These are phyloP conservation scores for Linnemannia zychae DNA, from an alignment of 192 early-diverging fungal species.

Conservation along the genomic window DNA sequence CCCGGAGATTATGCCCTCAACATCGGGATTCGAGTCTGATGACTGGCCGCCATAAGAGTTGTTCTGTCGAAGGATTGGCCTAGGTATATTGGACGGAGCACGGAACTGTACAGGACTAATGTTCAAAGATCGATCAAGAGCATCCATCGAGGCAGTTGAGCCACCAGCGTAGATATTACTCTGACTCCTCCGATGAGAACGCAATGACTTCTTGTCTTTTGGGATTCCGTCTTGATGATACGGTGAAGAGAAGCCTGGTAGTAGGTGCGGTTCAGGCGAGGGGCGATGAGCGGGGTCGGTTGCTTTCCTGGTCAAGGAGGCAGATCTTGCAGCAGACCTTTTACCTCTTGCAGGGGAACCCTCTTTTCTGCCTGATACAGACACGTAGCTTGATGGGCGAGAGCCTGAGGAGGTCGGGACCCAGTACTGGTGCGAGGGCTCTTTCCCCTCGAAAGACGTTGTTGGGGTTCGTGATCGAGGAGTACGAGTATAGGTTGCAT, in stretches of 20 bases:
- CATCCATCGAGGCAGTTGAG: constrained; percentile 1
- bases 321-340: not conserved
- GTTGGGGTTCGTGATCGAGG: constrained; percentile 8
- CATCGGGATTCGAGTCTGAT: not conserved
- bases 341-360: not conserved
- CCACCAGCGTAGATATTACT: not conserved
- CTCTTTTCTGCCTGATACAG: not conserved
- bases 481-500: not conserved
- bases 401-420: not conserved
- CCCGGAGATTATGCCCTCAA: not conserved
- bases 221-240: not conserved
- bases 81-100: not conserved
- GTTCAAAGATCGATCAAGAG: not conserved
- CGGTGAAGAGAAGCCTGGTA: not conserved
- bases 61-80: not conserved
- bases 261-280: not conserved
- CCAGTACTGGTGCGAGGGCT: not conserved
- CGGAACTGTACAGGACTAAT: constrained; percentile 5
- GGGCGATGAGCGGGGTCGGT: not conserved
- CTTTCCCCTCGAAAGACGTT: constrained; percentile 3
- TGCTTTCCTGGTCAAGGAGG: not conserved
- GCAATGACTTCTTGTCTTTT: not conserved
- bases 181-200: constrained; percentile 2
- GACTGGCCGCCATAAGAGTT: not conserved
- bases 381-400: not conserved